Base-by-base conservation (phyloP, 306 rosid species). In the Cicer cuneatum region DNA sequence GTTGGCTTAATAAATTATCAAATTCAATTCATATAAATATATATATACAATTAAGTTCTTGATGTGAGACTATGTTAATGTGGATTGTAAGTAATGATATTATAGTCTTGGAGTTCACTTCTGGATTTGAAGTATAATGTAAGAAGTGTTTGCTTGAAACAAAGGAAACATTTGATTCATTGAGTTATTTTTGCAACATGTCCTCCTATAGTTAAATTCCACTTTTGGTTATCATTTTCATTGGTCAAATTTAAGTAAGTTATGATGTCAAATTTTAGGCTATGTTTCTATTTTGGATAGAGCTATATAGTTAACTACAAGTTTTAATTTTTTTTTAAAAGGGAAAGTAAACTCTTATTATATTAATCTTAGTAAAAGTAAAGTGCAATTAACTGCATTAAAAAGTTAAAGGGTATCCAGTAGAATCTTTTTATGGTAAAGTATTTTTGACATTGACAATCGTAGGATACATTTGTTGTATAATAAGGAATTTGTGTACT, bases 31-130 rank as follows among this genome's bases (percentile, higher is more conserved):
- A 67, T 71, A 64, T 46, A 60, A 62, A 33, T 63, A 56, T 39
- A 49, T 24, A 56, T 16, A 14, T 19, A 49, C 3, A 18, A 21
- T 7, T 13, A 65, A 18, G 54, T 21, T 71, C 37, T 71, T 68
- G 82, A 71, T 73, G 69, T 60, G 65, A 15, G 56, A 16, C 59
- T 66, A n/a, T 40, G 73, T 8, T 58, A 58, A 59, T 63, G 18
- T 66, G 68, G 83, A 72, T 86, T 89, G 92, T 84, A 86, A 86
- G 90, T 68, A 45, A 83, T 52, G 66, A 45, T 1, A 1, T 40
- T 40, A 40, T 59, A 87, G 75, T 80, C 96, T 89, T 92, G 79
- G 89, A 87, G 86, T 84, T 87, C 86, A 91, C 90, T 89, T 51
- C 91, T 83, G 82, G 90, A 66, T 82, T 81, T 80, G 60, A 88